Evolutionary conservation across 768 basidiomycete genomes (phyloP).

Genomic region (Hericium erinaceus): DNA sequence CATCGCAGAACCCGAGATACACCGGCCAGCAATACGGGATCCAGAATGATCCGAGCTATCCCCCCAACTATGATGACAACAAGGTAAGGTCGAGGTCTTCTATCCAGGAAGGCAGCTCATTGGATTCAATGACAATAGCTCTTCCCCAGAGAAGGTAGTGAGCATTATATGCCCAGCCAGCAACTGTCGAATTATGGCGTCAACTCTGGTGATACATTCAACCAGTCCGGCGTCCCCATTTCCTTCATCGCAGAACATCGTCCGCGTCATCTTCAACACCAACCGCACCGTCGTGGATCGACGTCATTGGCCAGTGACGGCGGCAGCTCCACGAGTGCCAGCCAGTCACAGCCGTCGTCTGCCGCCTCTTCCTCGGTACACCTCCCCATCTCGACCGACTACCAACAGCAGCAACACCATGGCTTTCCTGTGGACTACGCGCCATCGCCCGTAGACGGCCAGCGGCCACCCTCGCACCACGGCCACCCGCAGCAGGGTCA

Average conservation of each 20-base stretch:
- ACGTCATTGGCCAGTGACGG: slow-evolving; percentile 31
- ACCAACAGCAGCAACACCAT: slow-evolving; percentile 8
- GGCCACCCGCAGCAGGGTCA: no score
- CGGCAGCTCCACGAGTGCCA: slow-evolving; percentile 27
- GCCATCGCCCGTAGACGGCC: slow-evolving; percentile 14
- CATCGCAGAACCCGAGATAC: slow-evolving; percentile 3
- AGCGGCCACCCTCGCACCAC: slow-evolving; percentile 2
- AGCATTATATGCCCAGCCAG: neutral
- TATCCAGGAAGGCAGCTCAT: no score
- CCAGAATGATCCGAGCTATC: slow-evolving; percentile 6
- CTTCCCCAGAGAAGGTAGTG: neutral
- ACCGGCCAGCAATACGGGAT: slow-evolving; percentile 3
- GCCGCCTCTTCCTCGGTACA: slow-evolving; percentile 45
- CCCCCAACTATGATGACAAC: slow-evolving; percentile 6
- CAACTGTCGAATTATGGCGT: neutral
- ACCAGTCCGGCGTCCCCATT: neutral
- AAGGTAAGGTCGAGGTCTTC: slow-evolving; percentile 5
- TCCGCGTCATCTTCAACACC: neutral
- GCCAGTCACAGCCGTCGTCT: slow-evolving; percentile 40
- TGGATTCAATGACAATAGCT: neutral
- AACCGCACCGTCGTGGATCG: slow-evolving; percentile 12
- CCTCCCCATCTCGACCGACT: slow-evolving; percentile 29
- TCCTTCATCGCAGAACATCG: neutral
- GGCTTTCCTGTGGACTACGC: slow-evolving; percentile 2
- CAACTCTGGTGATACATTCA: neutral